Base-by-base conservation (phyloP, 371 early-diverging fungal species). In the Blakeslea trispora region DNA sequence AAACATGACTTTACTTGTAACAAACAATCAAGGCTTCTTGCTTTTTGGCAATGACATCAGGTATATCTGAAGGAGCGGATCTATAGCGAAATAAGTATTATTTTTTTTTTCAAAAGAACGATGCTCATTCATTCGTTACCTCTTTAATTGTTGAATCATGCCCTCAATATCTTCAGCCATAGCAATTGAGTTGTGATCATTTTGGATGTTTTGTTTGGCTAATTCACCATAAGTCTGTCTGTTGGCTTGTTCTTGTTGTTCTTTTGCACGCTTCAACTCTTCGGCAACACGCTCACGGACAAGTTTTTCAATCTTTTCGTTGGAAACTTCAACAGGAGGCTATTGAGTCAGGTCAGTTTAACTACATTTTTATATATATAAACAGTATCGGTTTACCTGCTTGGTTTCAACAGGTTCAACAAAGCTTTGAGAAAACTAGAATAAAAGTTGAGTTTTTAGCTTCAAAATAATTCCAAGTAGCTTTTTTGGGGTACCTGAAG, bases 11-110 rank as follows among this genome's bases (percentile, higher is more conserved):
- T 51, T 75, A 79, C 76, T 64, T 75, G 67, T 79, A 79, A 60
- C 76, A 79, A 42, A 64, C 62, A 55, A 75, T 66, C 41, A 79
- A 68, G 44, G 72, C 76, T 61, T 79, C 71, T 47, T 75, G 76
- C 21, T 69, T 57, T 45, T 75, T 64, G 22, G 70, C 63, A 53
- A 79, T 67, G 5, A 64, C 68, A 31, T 66, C 61, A 34, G 79
- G 74, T 51, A 75, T 61, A 31, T 69, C 69, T 45, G 70, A 66
- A 37, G 73, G 67, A 40, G 74, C 14, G 10, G 76, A 43, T 69
- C 79, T 79, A 55, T 13, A n/a, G n/a, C n/a, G n/a, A n/a, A n/a
- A n/a, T n/a, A n/a, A n/a, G n/a, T n/a, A n/a, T n/a, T n/a, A n/a
- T n/a, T n/a, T n/a, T n/a, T n/a, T n/a, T 11, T 45, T 15, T 31